Conservation (phyloP, 257 asterid species). For the Plantago ovata region DNA sequence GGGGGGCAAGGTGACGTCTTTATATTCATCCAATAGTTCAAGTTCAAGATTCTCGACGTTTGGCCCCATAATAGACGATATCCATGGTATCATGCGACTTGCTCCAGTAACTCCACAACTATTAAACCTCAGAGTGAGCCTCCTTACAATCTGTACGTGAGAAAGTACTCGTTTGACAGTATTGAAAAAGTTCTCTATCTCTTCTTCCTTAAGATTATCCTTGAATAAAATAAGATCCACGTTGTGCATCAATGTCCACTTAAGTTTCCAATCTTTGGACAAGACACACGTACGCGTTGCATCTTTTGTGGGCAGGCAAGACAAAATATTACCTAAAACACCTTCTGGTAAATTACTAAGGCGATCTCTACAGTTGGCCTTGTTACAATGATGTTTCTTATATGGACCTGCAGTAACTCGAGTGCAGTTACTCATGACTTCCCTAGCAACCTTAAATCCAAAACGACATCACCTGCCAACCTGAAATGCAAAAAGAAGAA, state of each 20-base stretch:
- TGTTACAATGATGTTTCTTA: too few relatives aligned
- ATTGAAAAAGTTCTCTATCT: not conserved
- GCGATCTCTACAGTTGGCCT: too few relatives aligned
- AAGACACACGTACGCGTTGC: not conserved
- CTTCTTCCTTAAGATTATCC: too few relatives aligned
- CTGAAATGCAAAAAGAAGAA: too few relatives aligned
- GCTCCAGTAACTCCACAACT: too few relatives aligned
- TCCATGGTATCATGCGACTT: conserved; percentile 5
- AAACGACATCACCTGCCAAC: too few relatives aligned
- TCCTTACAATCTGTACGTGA: not conserved
- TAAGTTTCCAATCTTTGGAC: too few relatives aligned
- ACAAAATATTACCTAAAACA: not conserved
- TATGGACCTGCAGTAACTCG: too few relatives aligned
- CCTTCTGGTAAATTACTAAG: conserved; percentile 2
- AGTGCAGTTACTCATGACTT: too few relatives aligned
- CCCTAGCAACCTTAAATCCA: too few relatives aligned
- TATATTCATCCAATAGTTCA: not conserved
- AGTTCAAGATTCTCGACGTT: not conserved
- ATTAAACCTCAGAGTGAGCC: not conserved
- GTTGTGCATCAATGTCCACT: not conserved
- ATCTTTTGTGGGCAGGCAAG: not conserved
- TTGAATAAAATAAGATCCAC: too few relatives aligned
- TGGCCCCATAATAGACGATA: conserved; percentile 5
- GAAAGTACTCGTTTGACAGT: not conserved
- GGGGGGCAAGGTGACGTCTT: not conserved